These are phyloP conservation scores for Colletotrichum eleusines DNA, from an alignment of 2,329 filamentous ascomycete species.

Conservation along the genomic window DNA sequence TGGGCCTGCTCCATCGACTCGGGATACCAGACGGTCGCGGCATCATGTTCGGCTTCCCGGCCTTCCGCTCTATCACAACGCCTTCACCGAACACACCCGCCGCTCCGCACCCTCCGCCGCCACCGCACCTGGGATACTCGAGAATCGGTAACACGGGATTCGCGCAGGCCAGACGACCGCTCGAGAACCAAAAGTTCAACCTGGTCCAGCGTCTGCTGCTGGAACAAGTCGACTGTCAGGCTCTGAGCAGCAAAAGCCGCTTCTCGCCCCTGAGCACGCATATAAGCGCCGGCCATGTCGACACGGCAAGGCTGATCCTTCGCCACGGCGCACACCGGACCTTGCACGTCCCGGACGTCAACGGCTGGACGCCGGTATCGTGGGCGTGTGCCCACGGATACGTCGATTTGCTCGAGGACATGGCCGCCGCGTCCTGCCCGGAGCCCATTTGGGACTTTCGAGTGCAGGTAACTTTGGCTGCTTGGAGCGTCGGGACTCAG, in stretches of 20 bases:
- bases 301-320: slow-evolving; percentile 3
- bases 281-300: not conserved
- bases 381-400: slow-evolving; percentile 22
- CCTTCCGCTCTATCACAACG: not conserved
- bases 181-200: not conserved
- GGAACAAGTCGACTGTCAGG: not conserved
- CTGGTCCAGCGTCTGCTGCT: slow-evolving; percentile 4
- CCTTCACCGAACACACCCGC: rapidly evolving
- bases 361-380: slow-evolving; percentile 16
- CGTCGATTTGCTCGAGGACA: not conserved
- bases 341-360: not conserved
- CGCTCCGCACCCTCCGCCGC: not conserved
- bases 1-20: not conserved
- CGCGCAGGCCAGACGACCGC: not conserved
- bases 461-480: not conserved
- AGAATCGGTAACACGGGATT: not conserved
- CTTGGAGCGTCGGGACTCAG: too few relatives aligned
- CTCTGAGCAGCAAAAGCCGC: not conserved
- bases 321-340: not conserved
- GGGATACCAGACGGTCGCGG: not conserved
- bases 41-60: not conserved
- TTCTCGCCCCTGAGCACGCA: slow-evolving; percentile 11
- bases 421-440: not conserved
- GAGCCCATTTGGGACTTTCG: slow-evolving; percentile 14
- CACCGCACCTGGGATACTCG: not conserved